A percentile compares a stretch with the other conserved stretches of the same genome.
These are phyloP conservation scores for Sonneratia caseolaris DNA, from an alignment of 345 rosid genomes.

Conservation along the genomic window DNA sequence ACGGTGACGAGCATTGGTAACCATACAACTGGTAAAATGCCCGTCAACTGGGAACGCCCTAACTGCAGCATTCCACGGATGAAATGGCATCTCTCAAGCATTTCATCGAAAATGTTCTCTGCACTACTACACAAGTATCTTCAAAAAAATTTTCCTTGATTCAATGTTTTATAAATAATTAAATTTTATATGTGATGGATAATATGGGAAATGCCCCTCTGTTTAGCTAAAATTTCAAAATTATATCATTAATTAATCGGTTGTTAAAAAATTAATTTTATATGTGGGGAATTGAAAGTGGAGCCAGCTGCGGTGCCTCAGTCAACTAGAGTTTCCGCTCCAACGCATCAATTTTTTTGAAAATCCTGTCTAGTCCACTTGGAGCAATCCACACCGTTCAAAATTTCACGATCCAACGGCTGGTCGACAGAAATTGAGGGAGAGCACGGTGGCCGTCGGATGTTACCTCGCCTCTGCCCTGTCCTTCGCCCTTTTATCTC, in stretches of 20 bases:
- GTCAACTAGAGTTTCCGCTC: background rate
- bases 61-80: constrained; percentile 23
- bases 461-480: background rate
- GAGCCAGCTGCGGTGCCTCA: too few relatives aligned
- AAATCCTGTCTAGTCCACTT: too few relatives aligned
- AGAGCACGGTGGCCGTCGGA: background rate
- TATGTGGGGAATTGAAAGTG: too few relatives aligned
- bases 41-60: constrained; percentile 26
- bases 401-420: background rate
- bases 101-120: constrained; percentile 33
- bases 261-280: too few relatives aligned
- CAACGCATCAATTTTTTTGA: too few relatives aligned
- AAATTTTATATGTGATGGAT: too few relatives aligned
- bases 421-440: background rate
- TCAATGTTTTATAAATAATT: too few relatives aligned
- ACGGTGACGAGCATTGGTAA: constrained; percentile 12
- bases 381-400: background rate
- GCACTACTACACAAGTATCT: constrained; percentile 6
- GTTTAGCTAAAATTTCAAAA: too few relatives aligned
- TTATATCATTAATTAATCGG: too few relatives aligned
- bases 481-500: background rate
- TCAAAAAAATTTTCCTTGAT: too few relatives aligned
- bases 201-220: too few relatives aligned
- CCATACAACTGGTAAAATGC: constrained; percentile 4
- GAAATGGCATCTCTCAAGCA: constrained; percentile 37